These are phyloP conservation scores for Stagonosporopsis chrysanthemi DNA, from an alignment of 2,329 filamentous ascomycete species.

Conservation along the genomic window DNA sequence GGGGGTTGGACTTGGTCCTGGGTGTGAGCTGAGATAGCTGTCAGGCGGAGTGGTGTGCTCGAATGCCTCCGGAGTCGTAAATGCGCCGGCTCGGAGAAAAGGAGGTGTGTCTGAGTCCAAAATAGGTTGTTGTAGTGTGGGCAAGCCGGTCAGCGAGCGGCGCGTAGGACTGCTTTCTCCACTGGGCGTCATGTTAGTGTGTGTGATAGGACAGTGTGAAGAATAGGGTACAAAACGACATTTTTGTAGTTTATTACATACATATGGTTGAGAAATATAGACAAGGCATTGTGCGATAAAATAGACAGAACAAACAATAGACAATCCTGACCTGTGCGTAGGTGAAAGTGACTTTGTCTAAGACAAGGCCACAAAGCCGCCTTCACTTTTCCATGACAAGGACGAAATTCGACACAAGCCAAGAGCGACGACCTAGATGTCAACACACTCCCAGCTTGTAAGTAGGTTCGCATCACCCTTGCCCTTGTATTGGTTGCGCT, in stretches of 20 bases:
- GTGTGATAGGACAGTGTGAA: not conserved
- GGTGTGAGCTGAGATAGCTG: not conserved
- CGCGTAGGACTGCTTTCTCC: not conserved
- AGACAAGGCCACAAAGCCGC: not conserved
- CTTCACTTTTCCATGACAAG: not conserved
- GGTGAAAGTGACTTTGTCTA: not conserved
- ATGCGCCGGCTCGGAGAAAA: not conserved
- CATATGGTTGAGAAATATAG: not conserved
- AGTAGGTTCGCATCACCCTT: constrained; percentile 37
- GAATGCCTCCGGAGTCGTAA: not conserved
- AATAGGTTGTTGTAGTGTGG: not conserved
- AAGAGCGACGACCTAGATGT: constrained; percentile 1
- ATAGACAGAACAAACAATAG: not conserved
- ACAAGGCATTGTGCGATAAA: not conserved
- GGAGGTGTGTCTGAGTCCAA: not conserved
- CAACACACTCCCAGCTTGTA: constrained; percentile 47
- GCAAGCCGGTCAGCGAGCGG: not conserved
- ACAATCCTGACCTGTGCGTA: not conserved
- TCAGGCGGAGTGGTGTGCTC: not conserved
- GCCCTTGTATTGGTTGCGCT: constrained; percentile 45
- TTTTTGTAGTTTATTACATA: not conserved
- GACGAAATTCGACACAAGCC: not conserved
- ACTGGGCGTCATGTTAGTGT: not conserved
- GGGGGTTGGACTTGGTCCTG: not conserved
- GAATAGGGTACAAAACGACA: not conserved